Evolutionary conservation across 2,329 filamentous ascomycete genomes (phyloP).

Genomic region (Fusarium sp.): DNA sequence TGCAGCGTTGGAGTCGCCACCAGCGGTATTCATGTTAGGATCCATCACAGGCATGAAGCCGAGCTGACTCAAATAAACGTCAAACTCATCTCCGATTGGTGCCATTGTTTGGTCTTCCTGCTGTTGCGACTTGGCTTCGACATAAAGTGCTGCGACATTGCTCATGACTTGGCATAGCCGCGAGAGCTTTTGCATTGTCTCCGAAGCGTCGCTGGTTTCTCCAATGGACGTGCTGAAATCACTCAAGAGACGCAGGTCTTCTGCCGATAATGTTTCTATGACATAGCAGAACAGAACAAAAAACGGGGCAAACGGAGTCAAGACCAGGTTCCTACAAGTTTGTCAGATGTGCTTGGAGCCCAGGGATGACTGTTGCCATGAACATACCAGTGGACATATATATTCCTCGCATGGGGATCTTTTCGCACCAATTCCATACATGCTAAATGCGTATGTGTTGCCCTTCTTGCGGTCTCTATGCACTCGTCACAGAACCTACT

Average conservation of each 20-base stretch:
- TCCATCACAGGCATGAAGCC: constrained; percentile 65
- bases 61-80: constrained; percentile 72
- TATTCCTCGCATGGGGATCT: constrained; percentile 56
- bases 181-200: constrained; percentile 70
- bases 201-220: constrained; percentile 63
- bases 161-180: constrained; percentile 72
- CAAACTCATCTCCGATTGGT: constrained; percentile 69
- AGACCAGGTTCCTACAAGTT: constrained; percentile 61
- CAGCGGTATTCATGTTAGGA: constrained; percentile 35
- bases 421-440: constrained; percentile 59
- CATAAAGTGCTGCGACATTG: constrained; percentile 70
- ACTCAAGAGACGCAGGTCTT: constrained; percentile 66
- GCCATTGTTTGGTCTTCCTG: constrained; percentile 59
- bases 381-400: constrained; percentile 65
- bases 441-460: constrained; percentile 59
- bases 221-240: constrained; percentile 68
- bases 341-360: constrained; percentile 16
- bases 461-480: constrained; percentile 61
- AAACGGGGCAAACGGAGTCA: constrained; percentile 69
- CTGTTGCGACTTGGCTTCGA: constrained; percentile 68
- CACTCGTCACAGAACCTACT: constrained; percentile 62
- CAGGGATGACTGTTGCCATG: background rate
- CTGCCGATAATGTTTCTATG: constrained; percentile 63
- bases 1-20: constrained; percentile 33
- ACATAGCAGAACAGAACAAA: constrained; percentile 70